Evolutionary conservation across 2,329 filamentous ascomycete species (phyloP).

Genomic region (Hymenoscyphus fraxineus): DNA sequence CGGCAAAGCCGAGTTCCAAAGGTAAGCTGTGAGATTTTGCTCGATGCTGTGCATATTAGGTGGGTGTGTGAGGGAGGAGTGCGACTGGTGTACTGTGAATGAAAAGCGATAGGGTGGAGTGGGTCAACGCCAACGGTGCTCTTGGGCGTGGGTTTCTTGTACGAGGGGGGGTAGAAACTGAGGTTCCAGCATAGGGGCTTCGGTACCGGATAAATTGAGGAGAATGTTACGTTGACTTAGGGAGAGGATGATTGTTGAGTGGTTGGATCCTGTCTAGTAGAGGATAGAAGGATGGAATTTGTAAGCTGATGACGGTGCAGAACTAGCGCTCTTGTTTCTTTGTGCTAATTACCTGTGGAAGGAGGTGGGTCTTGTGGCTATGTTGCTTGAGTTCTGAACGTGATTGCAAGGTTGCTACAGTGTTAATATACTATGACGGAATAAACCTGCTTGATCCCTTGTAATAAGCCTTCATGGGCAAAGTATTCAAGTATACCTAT

Average conservation of each 20-base stretch:
- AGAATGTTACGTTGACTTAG: neutral
- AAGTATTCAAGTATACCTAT: too few relatives aligned
- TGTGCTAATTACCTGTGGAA: neutral
- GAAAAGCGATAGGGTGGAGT: neutral
- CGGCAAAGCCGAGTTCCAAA: neutral
- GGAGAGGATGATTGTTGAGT: neutral
- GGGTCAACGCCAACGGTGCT: neutral
- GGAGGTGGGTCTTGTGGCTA: neutral
- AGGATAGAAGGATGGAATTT: neutral
- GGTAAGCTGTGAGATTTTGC: neutral
- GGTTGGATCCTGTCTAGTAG: neutral
- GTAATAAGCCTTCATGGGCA: neutral
- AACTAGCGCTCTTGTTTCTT: neutral
- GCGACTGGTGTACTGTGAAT: neutral
- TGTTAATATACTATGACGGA: neutral
- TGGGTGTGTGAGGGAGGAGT: neutral
- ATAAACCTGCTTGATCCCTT: neutral
- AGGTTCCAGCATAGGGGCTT: neutral
- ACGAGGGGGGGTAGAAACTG: neutral
- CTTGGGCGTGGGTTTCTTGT: neutral
- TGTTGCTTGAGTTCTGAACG: neutral
- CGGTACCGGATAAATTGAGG: neutral
- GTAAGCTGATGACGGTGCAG: conserved; percentile 1
- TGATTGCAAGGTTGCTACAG: neutral
- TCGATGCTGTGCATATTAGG: neutral